phyloP scores from a whole-genome alignment of 2,329 filamentous ascomycete genomes.

The Trichoderma koningii region DNA sequence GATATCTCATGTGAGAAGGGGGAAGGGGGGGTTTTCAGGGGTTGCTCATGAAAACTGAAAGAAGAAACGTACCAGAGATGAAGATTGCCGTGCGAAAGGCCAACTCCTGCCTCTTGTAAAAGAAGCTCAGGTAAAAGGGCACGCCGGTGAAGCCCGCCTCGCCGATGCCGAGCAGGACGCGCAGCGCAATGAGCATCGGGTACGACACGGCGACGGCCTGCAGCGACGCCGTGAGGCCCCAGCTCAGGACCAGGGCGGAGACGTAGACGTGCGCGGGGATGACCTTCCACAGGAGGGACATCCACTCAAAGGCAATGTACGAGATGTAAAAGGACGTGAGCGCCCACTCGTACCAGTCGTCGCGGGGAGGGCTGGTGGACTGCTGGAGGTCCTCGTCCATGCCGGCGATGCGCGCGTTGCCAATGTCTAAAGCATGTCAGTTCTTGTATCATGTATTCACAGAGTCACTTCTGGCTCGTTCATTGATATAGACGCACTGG shows the following conservation, averaged over 20 bases:
- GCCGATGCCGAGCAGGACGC: slow-evolving; percentile 61
- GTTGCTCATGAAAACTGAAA: background rate
- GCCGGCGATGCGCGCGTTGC: slow-evolving; percentile 64
- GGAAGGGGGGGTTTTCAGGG: too few relatives aligned
- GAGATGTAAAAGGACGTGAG: slow-evolving; percentile 63
- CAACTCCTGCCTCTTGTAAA: slow-evolving; percentile 69
- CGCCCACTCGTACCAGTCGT: slow-evolving; percentile 61
- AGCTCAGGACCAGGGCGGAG: slow-evolving; percentile 66
- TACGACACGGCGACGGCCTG: slow-evolving; percentile 69
- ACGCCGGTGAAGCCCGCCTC: slow-evolving; percentile 68
- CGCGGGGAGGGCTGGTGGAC: slow-evolving; percentile 45
- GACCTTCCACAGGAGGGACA: slow-evolving; percentile 62
- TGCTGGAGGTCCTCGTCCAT: slow-evolving; percentile 61
- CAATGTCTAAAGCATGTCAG: slow-evolving; percentile 52
- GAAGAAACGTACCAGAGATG: slow-evolving; percentile 61
- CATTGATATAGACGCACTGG: slow-evolving; percentile 58
- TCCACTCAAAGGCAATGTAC: slow-evolving; percentile 67
- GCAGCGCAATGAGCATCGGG: slow-evolving; percentile 56
- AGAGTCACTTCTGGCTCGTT: too few relatives aligned
- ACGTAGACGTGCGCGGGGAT: slow-evolving; percentile 64
- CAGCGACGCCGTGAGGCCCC: slow-evolving; percentile 77
- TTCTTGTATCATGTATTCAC: background rate
- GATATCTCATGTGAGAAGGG: too few relatives aligned
- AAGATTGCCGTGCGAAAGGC: slow-evolving; percentile 85
- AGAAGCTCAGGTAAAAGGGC: slow-evolving; percentile 66